Conservation (phyloP, 805 yeast genomes). For the Hyphopichia homilentoma region DNA sequence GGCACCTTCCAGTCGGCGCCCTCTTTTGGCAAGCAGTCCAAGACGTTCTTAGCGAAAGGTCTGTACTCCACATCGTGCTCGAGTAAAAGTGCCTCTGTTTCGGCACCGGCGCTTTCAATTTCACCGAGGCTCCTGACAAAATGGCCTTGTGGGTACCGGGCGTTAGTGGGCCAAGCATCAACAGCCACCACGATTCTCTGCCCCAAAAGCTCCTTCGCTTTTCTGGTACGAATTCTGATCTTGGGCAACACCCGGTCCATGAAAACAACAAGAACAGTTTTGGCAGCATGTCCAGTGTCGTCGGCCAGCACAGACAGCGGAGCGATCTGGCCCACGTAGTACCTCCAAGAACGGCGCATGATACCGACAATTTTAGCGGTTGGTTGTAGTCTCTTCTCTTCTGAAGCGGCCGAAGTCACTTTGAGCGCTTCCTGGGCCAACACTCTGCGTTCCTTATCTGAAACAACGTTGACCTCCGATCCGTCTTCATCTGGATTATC, state of each 20-base stretch:
- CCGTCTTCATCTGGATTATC: constrained; percentile 57
- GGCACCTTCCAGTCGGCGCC: constrained; percentile 95
- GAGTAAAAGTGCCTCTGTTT: constrained; percentile 86
- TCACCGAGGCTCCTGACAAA: constrained; percentile 87
- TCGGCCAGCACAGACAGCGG: constrained; percentile 62
- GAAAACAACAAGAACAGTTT: constrained; percentile 76
- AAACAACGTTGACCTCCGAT: constrained; percentile 32
- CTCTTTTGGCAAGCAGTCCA: constrained; percentile 88
- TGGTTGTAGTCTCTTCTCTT: constrained; percentile 63
- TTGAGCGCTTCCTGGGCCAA: constrained; percentile 73
- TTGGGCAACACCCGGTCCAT: constrained; percentile 90
- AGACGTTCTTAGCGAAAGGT: constrained; percentile 88
- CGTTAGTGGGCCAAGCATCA: constrained; percentile 85
- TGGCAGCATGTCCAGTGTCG: constrained; percentile 58
- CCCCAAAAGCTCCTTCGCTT: constrained; percentile 77
- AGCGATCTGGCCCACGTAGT: constrained; percentile 90
- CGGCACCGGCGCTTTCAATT: constrained; percentile 89
- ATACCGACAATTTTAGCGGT: constrained; percentile 91
- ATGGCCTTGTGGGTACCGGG: constrained; percentile 91
- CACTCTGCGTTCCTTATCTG: constrained; percentile 67
- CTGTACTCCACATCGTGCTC: constrained; percentile 97
- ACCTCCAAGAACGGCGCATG: constrained; percentile 89
- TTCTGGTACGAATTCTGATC: constrained; percentile 81
- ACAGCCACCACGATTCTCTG: constrained; percentile 89
- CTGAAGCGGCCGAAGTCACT: constrained; percentile 45